Conservation (phyloP, 352 stramenopile species). For the Pythium vanterpoolii region DNA sequence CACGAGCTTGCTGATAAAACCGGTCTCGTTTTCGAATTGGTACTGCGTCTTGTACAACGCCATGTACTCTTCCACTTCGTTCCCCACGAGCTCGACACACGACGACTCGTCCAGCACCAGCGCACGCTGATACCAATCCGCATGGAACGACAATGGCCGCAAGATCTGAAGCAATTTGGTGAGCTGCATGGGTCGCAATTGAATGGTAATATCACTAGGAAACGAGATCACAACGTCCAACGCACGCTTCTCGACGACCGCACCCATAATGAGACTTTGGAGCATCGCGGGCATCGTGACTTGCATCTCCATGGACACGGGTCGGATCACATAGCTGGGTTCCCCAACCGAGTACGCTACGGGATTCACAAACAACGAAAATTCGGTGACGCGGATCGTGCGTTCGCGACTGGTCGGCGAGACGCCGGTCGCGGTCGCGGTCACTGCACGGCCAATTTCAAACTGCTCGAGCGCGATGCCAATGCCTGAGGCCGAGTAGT, state of each 20-base stretch:
- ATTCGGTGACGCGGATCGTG: slow-evolving; percentile 48
- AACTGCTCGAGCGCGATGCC: slow-evolving; percentile 62
- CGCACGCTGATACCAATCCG: slow-evolving; percentile 63
- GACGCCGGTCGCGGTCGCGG: not conserved
- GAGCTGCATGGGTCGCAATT: slow-evolving; percentile 67
- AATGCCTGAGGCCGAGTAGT: slow-evolving; percentile 47
- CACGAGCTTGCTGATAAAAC: slow-evolving; percentile 38
- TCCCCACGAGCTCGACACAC: slow-evolving; percentile 48
- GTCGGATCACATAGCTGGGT: slow-evolving; percentile 46
- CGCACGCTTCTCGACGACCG: slow-evolving; percentile 30
- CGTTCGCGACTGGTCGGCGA: slow-evolving; percentile 35
- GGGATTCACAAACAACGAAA: slow-evolving; percentile 68
- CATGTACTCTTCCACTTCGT: slow-evolving; percentile 58
- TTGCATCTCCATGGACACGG: slow-evolving; percentile 51
- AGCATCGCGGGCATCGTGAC: slow-evolving; percentile 67
- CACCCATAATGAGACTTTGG: slow-evolving; percentile 54
- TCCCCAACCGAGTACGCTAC: slow-evolving; percentile 26
- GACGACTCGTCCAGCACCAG: slow-evolving; percentile 55
- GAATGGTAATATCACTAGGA: slow-evolving; percentile 30
- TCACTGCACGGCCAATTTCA: slow-evolving; percentile 40
- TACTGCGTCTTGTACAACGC: slow-evolving; percentile 53
- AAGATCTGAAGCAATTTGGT: slow-evolving; percentile 54
- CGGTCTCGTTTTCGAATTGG: slow-evolving; percentile 47
- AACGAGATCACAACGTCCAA: slow-evolving; percentile 61
- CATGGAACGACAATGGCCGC: slow-evolving; percentile 56